Evolutionary conservation across 2,329 filamentous ascomycete species (phyloP), one percentile per base, ranked within the genome.

Genomic region (Fusarium torreyae): DNA sequence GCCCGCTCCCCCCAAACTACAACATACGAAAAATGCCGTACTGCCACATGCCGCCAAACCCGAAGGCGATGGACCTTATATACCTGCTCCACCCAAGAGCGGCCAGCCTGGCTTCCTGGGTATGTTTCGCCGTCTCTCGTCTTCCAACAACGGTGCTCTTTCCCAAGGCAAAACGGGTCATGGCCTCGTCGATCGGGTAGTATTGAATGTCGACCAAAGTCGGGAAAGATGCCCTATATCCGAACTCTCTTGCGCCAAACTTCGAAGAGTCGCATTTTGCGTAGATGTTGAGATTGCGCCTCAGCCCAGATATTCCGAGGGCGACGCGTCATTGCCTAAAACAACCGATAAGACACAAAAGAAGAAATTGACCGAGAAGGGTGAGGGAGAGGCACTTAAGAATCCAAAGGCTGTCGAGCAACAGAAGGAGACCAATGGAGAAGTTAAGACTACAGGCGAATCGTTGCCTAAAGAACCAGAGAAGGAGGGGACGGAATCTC

Each of bases 281-380:
- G 96, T 99, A 4, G 96, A 99, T 76, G 94, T 99, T 6, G 96
- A 99, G 79, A 97, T 99, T 75, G 95, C 95, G 5, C 93, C 94
- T 1, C 90, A 93, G 76, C 93, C 94, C 24, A 90, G 89, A 72
- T 96, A 97, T 72, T 81, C 84, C 15, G 92, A 96, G 5, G 84
- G 84, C 17, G 86, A 87, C 8, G 79, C 85, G 11, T 77, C 56
- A 31, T 52, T 42, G 48, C 69, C 60, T 7, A 83, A 81, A 56
- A 75, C 79, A n/a, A 81, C 82, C 43, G 87, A 87, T 59, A 81
- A 80, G 58, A 78, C 80, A 3, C 83, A 88, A 22, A 92, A 90
- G 76, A 88, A 87, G 60, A 91, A 87, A 74, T 81, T 87, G 17
- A 84, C 86, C 36, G 91, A 93, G 74, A 91, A 89, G 73, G 88